Conservation (phyloP, 768 basidiomycete species). For the Clitopilus passeckerianus region DNA sequence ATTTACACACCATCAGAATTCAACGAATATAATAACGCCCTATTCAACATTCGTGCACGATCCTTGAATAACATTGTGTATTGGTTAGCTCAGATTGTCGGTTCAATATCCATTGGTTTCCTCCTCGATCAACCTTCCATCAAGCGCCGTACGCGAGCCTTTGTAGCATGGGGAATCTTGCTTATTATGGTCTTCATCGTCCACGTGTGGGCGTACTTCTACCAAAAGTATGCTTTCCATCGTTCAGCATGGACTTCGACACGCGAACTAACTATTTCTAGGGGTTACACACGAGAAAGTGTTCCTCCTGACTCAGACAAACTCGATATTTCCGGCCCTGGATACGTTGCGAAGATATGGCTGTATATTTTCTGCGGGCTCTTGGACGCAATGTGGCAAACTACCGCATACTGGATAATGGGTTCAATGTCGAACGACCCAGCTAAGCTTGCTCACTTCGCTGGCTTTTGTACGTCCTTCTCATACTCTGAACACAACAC, state of each 20-base stretch:
- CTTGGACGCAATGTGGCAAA: conserved; percentile 85
- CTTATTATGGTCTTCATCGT: conserved; percentile 61
- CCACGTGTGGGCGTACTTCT: conserved; percentile 74
- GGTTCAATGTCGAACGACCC: conserved; percentile 85
- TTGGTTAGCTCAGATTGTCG: conserved; percentile 76
- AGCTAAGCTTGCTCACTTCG: conserved; percentile 72
- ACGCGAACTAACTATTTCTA: conserved; percentile 10
- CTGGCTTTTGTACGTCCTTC: conserved; percentile 67
- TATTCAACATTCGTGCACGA: conserved; percentile 78
- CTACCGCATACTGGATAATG: conserved; percentile 77
- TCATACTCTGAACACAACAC: not conserved
- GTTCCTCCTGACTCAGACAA: conserved; percentile 32
- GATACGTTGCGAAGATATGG: conserved; percentile 51
- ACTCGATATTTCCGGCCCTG: conserved; percentile 55
- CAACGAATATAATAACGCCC: conserved; percentile 73
- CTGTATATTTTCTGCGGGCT: conserved; percentile 72
- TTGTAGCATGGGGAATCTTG: conserved; percentile 60
- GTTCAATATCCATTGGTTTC: conserved; percentile 65
- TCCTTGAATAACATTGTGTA: conserved; percentile 76
- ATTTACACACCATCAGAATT: conserved; percentile 43
- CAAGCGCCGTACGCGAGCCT: conserved; percentile 66
- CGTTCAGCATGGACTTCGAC: conserved; percentile 8
- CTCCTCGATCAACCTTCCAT: conserved; percentile 56
- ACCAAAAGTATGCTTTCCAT: conserved; percentile 48
- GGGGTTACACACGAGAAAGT: conserved; percentile 56